Evolutionary conservation across 176 grass and related monocot genomes (phyloP).

Genomic region (Thalia dealbata): DNA sequence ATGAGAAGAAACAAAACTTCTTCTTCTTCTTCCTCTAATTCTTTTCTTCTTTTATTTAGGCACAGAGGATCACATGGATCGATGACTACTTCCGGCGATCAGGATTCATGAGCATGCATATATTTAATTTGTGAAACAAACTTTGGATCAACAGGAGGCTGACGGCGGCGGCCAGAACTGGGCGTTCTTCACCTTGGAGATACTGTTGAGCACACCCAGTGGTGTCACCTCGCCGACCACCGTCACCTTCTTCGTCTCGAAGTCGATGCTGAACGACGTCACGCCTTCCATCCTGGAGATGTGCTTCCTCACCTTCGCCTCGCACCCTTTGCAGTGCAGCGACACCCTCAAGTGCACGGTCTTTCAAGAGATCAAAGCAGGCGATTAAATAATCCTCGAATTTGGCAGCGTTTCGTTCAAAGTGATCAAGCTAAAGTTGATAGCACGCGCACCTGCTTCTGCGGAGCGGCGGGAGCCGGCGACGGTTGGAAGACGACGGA

Average conservation of each 20-base stretch:
- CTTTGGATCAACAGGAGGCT: conserved; percentile 27
- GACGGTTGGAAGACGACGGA: not conserved
- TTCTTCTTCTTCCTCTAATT: not conserved
- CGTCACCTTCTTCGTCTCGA: conserved; percentile 81
- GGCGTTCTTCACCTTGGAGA: conserved; percentile 82
- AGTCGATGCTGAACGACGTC: conserved; percentile 74
- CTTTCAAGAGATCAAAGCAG: conserved; percentile 18
- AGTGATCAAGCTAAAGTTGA: too few species aligned
- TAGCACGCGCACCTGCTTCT: not conserved
- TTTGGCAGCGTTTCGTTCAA: too few species aligned
- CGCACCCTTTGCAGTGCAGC: conserved; percentile 87
- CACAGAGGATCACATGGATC: not conserved
- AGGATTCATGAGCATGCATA: too few species aligned
- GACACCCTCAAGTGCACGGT: conserved; percentile 58
- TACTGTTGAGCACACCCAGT: conserved; percentile 61
- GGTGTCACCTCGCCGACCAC: conserved; percentile 73
- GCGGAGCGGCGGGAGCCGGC: not conserved
- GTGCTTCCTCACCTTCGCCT: conserved; percentile 77
- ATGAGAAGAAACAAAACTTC: not conserved
- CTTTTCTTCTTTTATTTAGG: not conserved
- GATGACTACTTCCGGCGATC: too few species aligned
- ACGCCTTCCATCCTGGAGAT: conserved; percentile 83
- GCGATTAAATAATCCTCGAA: not conserved
- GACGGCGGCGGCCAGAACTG: conserved; percentile 65
- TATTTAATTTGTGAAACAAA: not conserved